These are phyloP conservation scores for Tarenaya hassleriana DNA, from an alignment of 345 rosid genomes.

Conservation along the genomic window DNA sequence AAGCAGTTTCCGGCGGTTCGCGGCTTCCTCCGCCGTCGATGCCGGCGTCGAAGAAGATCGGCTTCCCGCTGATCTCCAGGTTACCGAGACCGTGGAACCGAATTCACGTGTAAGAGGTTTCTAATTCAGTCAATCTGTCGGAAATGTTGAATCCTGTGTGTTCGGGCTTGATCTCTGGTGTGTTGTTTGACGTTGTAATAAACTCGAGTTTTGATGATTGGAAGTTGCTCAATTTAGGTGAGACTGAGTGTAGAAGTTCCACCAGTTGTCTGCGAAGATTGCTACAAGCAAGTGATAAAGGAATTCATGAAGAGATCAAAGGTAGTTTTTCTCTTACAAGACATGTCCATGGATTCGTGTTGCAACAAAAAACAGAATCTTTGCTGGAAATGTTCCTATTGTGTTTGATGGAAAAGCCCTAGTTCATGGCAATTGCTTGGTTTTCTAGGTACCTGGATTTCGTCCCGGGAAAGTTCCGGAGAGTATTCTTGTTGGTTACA, in stretches of 20 bases:
- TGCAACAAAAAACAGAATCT: background rate
- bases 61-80: too few relatives aligned
- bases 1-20: constrained; percentile 13
- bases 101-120: constrained; percentile 57
- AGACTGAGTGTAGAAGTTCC: constrained; percentile 77
- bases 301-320: constrained; percentile 71
- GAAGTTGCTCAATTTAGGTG: constrained; percentile 37
- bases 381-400: background rate
- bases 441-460: constrained; percentile 74
- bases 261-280: constrained; percentile 58
- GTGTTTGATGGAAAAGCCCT: background rate
- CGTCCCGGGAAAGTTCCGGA: constrained; percentile 86
- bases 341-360: background rate
- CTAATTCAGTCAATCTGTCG: background rate
- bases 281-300: constrained; percentile 57
- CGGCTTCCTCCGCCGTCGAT: constrained; percentile 42
- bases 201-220: background rate
- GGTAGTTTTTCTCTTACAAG: constrained; percentile 31
- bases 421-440: background rate
- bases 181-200: background rate
- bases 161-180: constrained; percentile 1
- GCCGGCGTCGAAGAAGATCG: too few relatives aligned
- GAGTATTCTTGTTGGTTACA: constrained; percentile 56
- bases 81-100: constrained; percentile 52
- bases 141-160: background rate